Percentiles rank a stretch among this genome's conserved stretches.
These are phyloP conservation scores for Hypoxylon rickii DNA, from an alignment of 495 filamentous ascomycete species.

Conservation along the genomic window DNA sequence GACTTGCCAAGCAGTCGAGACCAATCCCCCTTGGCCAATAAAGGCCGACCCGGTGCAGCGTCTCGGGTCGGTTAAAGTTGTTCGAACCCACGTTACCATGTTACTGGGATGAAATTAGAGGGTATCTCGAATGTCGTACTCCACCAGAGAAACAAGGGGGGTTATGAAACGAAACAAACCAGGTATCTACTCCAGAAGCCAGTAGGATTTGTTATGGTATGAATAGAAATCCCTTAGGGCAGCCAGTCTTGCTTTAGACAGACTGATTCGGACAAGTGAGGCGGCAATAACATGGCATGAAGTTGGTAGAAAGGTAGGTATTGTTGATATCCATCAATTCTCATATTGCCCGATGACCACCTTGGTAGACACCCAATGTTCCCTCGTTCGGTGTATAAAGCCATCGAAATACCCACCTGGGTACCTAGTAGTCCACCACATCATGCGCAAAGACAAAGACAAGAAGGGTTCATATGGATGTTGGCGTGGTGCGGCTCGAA, in stretches of 20 bases:
- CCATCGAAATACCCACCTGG: neutral
- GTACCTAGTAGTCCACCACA: too few relatives aligned
- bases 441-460: too few relatives aligned
- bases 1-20: slow-evolving; percentile 3
- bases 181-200: neutral
- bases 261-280: too few relatives aligned
- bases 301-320: too few relatives aligned
- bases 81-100: slow-evolving; percentile 7
- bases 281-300: too few relatives aligned
- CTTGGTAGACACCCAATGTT: too few relatives aligned
- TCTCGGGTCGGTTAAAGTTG: slow-evolving; percentile 28
- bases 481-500: slow-evolving; percentile 15
- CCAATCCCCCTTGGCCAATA: slow-evolving; percentile 11
- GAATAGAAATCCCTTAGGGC: too few relatives aligned
- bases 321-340: too few relatives aligned
- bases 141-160: slow-evolving; percentile 5
- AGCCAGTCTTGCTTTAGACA: too few relatives aligned
- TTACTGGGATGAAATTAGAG: slow-evolving; percentile 15
- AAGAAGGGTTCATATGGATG: neutral
- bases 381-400: too few relatives aligned
- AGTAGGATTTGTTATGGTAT: neutral
- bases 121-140: slow-evolving; percentile 7
- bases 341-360: too few relatives aligned
- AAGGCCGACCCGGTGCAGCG: slow-evolving; percentile 24
- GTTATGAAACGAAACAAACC: neutral